Conservation (phyloP, 495 filamentous ascomycete species). For the Xylaria telfairii region DNA sequence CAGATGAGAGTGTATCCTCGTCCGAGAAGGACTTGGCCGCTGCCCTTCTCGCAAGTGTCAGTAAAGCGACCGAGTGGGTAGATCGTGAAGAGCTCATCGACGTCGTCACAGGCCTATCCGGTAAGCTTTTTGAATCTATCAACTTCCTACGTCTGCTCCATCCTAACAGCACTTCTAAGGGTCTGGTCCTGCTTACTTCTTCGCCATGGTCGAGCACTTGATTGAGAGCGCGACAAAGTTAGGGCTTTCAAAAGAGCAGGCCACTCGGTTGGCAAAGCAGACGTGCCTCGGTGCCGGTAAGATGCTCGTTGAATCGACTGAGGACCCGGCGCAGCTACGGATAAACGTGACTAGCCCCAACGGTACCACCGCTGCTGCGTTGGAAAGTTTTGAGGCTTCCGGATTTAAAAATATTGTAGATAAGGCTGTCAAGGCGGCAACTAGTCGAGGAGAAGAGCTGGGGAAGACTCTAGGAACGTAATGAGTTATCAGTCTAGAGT, state of each 20-base stretch:
- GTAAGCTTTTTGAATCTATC: conserved; percentile 29
- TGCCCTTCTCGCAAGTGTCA: conserved; percentile 39
- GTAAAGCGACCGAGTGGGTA: conserved; percentile 42
- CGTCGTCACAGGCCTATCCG: conserved; percentile 46
- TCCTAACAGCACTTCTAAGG: conserved; percentile 30
- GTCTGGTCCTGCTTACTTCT: conserved; percentile 46
- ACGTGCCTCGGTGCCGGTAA: conserved; percentile 43
- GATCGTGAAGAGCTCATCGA: conserved; percentile 45
- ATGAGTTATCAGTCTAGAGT: background rate
- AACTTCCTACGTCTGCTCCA: conserved; percentile 1
- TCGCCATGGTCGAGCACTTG: conserved; percentile 44
- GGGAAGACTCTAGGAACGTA: conserved; percentile 37
- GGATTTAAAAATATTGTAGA: conserved; percentile 39
- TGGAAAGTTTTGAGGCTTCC: conserved; percentile 41
- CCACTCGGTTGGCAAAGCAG: conserved; percentile 42
- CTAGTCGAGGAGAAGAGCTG: conserved; percentile 36
- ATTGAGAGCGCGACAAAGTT: conserved; percentile 40
- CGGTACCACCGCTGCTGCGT: conserved; percentile 43
- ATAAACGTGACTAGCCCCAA: conserved; percentile 45
- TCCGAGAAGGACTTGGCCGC: conserved; percentile 41
- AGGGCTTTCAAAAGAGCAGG: conserved; percentile 42
- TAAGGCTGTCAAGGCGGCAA: conserved; percentile 41
- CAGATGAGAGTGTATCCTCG: conserved; percentile 37
- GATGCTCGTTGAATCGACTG: conserved; percentile 42
- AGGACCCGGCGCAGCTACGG: conserved; percentile 41